Conservation (phyloP, 768 basidiomycete genomes). For the Cubamyces lactineus region DNA sequence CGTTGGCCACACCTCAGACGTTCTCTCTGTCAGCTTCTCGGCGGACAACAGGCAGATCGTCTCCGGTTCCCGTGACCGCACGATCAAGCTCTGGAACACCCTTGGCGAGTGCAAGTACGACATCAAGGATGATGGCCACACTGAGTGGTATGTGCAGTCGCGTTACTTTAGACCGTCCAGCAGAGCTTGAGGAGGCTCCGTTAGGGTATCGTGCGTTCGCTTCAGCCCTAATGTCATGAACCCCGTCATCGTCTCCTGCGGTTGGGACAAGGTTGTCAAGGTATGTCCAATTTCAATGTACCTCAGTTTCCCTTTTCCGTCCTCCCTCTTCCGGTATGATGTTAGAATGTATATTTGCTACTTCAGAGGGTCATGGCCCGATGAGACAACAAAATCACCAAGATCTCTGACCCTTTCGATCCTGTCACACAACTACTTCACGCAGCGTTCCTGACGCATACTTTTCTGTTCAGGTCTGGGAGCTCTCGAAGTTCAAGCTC, state of each 20-base stretch:
- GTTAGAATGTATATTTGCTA: conserved; percentile 37
- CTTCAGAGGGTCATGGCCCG: conserved; percentile 38
- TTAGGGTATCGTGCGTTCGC: conserved; percentile 97
- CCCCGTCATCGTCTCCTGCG: conserved; percentile 98
- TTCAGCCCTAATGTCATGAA: conserved; percentile 98
- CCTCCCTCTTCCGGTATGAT: conserved; percentile 27
- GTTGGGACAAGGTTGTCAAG: conserved; percentile 99
- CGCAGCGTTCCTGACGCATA: not conserved
- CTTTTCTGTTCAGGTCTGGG: conserved; percentile 80
- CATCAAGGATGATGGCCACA: conserved; percentile 98
- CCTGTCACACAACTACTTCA: not conserved
- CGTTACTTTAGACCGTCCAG: not conserved
- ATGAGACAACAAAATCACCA: conserved; percentile 40
- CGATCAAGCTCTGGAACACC: conserved; percentile 99
- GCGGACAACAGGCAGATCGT: conserved; percentile 99
- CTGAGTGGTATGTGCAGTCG: conserved; percentile 71
- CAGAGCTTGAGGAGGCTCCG: conserved; percentile 6
- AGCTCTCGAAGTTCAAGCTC: conserved; percentile 99
- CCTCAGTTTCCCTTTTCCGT: conserved; percentile 36
- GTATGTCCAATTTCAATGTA: conserved; percentile 48
- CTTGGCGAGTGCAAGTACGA: conserved; percentile 99
- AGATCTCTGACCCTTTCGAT: conserved; percentile 36
- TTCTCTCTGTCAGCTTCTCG: conserved; percentile 98
- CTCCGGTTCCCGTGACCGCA: conserved; percentile 93
- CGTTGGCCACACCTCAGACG: conserved; percentile 97